These are phyloP conservation scores for Heterobasidion annosum DNA, from an alignment of 1,284 basidiomycete species.

Conservation along the genomic window DNA sequence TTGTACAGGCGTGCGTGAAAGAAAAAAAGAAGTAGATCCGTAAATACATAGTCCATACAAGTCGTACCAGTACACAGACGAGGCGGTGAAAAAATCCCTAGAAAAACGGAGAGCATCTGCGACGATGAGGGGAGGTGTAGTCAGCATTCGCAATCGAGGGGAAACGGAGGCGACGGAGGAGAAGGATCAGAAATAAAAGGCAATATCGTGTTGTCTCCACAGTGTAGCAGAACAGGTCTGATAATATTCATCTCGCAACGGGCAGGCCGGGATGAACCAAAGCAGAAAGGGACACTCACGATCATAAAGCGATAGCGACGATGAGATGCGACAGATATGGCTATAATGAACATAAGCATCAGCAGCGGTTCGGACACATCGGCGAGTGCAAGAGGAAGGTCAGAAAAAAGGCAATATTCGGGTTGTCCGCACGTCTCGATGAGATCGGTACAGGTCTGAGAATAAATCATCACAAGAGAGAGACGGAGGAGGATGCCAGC, in stretches of 20 bases:
- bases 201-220: slow-evolving; percentile 25
- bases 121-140: too few species aligned
- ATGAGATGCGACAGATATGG: not conserved
- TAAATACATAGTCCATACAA: not conserved
- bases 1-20: too few species aligned
- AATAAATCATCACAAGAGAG: slow-evolving; percentile 24
- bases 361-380: slow-evolving; percentile 1
- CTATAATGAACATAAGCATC: not conserved
- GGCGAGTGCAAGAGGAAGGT: slow-evolving; percentile 10
- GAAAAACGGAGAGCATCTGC: too few species aligned
- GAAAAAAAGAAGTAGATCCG: not conserved
- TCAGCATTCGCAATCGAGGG: too few species aligned
- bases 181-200: slow-evolving; percentile 7
- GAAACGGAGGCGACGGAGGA: too few species aligned
- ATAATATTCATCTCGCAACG: slow-evolving; percentile 20
- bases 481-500: not conserved
- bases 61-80: not conserved
- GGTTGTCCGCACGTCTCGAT: slow-evolving; percentile 22
- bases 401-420: slow-evolving; percentile 30
- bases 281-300: slow-evolving; percentile 16
- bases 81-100: not conserved
- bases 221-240: slow-evolving; percentile 29
- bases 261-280: slow-evolving; percentile 3
- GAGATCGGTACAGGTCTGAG: slow-evolving; percentile 40
- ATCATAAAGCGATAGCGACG: slow-evolving; percentile 1